Evolutionary conservation across 2,329 filamentous ascomycete species (phyloP), one percentile per base, ranked within the genome.

Genomic region (Fusarium aywerte): DNA sequence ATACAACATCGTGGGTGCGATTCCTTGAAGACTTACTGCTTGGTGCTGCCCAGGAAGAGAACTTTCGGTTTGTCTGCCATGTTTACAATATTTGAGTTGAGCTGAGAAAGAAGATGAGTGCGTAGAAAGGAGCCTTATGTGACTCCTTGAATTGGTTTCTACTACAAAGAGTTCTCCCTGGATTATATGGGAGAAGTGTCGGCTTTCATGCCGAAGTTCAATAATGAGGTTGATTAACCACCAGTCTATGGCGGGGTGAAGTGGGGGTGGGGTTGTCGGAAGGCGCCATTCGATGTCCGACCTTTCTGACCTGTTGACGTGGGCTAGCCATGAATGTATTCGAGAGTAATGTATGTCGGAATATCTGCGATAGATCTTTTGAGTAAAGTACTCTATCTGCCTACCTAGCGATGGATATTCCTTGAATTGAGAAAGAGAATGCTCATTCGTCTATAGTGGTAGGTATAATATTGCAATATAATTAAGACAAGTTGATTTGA

Each of bases 11-110:
- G n/a, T 12, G 20, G 8, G 15, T 38, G 20, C n/a, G 13, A 18
- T 47, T 33, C n/a, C 13, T 12, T 12, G 15, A 9, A 29, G 15
- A 73, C 78, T 63, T 69, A 82, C 80, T 78, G 78, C 40, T 78
- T 75, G 52, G 81, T 79, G 33, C 73, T 70, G 45, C 79, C 80
- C 18, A 82, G 72, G 27, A 78, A 73, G 20, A 82, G 72, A n/a
- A 82, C 76, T 68, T 79, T 81, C 18, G 73, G 70, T 43, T 74
- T 76, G 25, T 45, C 45, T 38, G 68, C 35, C 75, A 76, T 78
- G 4, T 32, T 70, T 47, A n/a, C 15, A 7, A 33, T 29, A 15
- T 29, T 32, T 23, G 20, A 32, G 16, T 11, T n/a, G 11, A 23
- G 13, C 12, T 33, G 16, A 15, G 18, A 23, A 11, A 15, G 7